Evolutionary conservation across 2,329 filamentous ascomycete species (phyloP).

Genomic region (Fusarium gaditjirri): DNA sequence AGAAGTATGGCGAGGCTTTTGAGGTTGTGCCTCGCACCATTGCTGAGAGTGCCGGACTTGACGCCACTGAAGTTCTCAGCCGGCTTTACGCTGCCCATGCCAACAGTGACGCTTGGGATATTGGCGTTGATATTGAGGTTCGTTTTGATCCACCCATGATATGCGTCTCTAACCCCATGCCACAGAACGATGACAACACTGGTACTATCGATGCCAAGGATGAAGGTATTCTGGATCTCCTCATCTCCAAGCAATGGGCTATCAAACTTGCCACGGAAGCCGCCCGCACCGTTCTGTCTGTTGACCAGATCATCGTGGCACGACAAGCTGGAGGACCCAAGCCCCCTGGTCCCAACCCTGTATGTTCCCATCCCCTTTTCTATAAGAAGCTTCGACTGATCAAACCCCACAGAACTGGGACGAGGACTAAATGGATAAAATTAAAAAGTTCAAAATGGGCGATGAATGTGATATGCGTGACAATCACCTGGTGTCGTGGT

Average conservation of each 20-base stretch:
- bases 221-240: conserved; percentile 89
- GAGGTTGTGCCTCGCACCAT: conserved; percentile 95
- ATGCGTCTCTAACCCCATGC: conserved; percentile 34
- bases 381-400: conserved; percentile 44
- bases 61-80: conserved; percentile 96
- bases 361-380: conserved; percentile 48
- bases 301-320: conserved; percentile 99
- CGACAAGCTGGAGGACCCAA: conserved; percentile 97
- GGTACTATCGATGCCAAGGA: conserved; percentile 88
- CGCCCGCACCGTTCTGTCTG: conserved; percentile 90
- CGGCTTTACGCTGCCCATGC: conserved; percentile 93
- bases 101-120: conserved; percentile 86
- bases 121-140: conserved; percentile 93
- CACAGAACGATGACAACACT: conserved; percentile 76
- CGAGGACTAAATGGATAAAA: conserved; percentile 63
- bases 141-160: conserved; percentile 29
- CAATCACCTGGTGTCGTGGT: conserved; percentile 31
- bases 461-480: conserved; percentile 30
- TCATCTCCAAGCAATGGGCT: conserved; percentile 94
- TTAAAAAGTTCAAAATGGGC: conserved; percentile 35
- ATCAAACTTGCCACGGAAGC: conserved; percentile 97
- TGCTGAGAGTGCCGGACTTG: conserved; percentile 93
- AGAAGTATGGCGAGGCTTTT: conserved; percentile 97
- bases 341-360: conserved; percentile 90
- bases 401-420: conserved; percentile 65